phyloP scores from a whole-genome alignment of 805 yeast species.

The Scheffersomyces stipitis region DNA sequence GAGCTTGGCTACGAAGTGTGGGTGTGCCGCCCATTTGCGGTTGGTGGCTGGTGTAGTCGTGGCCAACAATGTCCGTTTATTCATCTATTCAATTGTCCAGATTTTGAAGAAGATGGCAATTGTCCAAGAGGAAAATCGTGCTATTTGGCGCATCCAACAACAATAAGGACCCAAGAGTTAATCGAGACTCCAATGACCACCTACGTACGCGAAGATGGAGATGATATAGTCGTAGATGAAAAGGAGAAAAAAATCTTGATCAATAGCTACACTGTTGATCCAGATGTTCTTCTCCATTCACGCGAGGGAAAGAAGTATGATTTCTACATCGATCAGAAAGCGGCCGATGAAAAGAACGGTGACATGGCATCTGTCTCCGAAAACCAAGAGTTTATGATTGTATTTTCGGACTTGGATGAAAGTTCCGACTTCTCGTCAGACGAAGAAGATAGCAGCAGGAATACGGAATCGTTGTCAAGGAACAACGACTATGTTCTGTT shows the following conservation, averaged over 20 bases:
- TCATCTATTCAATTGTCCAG: slow-evolving; percentile 71
- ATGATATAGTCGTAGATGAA: slow-evolving; percentile 18
- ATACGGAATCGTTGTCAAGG: no score
- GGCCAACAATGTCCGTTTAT: slow-evolving; percentile 58
- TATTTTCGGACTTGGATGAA: slow-evolving; percentile 10
- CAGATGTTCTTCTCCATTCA: slow-evolving; percentile 19
- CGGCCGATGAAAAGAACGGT: background rate
- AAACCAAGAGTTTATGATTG: slow-evolving; percentile 17
- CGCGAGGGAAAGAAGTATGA: slow-evolving; percentile 21
- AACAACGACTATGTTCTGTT: no score
- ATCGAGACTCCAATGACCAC: slow-evolving; percentile 18
- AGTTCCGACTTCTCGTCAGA: no score
- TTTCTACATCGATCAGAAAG: slow-evolving; percentile 19
- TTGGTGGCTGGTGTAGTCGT: slow-evolving; percentile 65
- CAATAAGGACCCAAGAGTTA: slow-evolving; percentile 24
- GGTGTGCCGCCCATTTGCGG: slow-evolving; percentile 66
- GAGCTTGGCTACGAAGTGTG: slow-evolving; percentile 38
- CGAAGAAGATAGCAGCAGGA: no score
- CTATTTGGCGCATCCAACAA: slow-evolving; percentile 47
- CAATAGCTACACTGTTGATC: slow-evolving; percentile 36
- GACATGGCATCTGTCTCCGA: slow-evolving; percentile 4
- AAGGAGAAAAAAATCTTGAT: slow-evolving; percentile 14
- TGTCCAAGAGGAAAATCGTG: slow-evolving; percentile 59
- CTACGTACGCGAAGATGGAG: slow-evolving; percentile 13
- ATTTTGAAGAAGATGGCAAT: slow-evolving; percentile 56